Evolutionary conservation across 176 grass and related monocot genomes (phyloP), one percentile per base, ranked within the genome.

Genomic region (Avena insularis): DNA sequence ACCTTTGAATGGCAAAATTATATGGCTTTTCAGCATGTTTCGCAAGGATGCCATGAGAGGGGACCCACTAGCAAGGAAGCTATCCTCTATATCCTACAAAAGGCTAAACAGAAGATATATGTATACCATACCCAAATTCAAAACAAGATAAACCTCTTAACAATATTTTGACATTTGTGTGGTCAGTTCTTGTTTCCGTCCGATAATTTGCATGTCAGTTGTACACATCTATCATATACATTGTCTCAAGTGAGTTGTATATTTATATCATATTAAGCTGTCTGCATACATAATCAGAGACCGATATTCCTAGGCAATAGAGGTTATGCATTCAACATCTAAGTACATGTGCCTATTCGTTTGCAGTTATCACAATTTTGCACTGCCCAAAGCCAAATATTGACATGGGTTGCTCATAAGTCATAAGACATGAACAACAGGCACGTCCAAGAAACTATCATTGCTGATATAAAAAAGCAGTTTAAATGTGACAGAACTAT

Each of bases 391-490:
- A 50, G 12, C 3, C 13, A 3, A 51, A 29, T 51, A 50, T 19
- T 57, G 54, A 57, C 16, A 19, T 51, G 46, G 47, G 21, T 29
- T 75, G 72, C 72, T 75, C 72, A 50, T 48, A 48, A 48, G 46
- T 75, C 72, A 50, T 48, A 48, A 48, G 46, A 48, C 46, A 48
- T 75, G 72, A 12, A 75, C n/a, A 75, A 74, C 46, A 50, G 21
- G 21, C 21, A 27, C 14, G 8, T 43, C 21, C 47, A 75, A 50
- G 47, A 27, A 75, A 75, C 46, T 21, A 73, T 23, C 20, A 49
- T 74, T 27, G 46, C n/a, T 50, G 12, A 51, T 27, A 50, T 51
- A 1, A 75, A 75, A 15, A 16, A 51, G 47, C 7, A 27, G 5
- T 50, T 13, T 23, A 51, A 49, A 74, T 74, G 71, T 74, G 4